phyloP scores from a whole-genome alignment of 345 rosid species.

The Hibiscus tridactylites region DNA sequence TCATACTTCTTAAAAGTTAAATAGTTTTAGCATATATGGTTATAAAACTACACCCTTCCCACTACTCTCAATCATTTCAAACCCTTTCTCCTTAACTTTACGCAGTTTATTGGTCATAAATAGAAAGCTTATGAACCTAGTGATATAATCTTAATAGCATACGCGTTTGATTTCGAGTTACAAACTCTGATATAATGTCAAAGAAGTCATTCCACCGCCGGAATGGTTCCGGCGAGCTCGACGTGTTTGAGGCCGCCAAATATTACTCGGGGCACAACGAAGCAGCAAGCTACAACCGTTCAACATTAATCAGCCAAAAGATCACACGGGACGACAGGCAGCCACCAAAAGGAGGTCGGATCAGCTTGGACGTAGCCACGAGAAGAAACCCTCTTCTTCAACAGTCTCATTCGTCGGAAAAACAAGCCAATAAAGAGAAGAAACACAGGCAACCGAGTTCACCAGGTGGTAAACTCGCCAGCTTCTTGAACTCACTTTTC shows the following conservation, averaged over 20 bases:
- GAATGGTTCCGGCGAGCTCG: slow-evolving; percentile 72
- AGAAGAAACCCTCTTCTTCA: slow-evolving; percentile 26
- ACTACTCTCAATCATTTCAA: slow-evolving; percentile 49
- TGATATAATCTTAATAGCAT: neutral
- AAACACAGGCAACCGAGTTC: slow-evolving; percentile 80
- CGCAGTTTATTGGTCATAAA: neutral
- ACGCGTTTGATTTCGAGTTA: slow-evolving; percentile 3
- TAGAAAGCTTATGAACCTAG: neutral
- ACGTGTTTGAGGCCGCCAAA: slow-evolving; percentile 78
- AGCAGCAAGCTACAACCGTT: slow-evolving; percentile 9
- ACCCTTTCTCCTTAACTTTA: slow-evolving; percentile 14
- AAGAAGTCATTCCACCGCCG: slow-evolving; percentile 43
- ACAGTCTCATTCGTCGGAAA: slow-evolving; percentile 26
- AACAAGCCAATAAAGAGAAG: slow-evolving; percentile 40
- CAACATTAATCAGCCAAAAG: slow-evolving; percentile 26
- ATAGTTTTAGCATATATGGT: neutral
- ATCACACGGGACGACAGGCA: slow-evolving; percentile 36
- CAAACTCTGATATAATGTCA: slow-evolving; percentile 33
- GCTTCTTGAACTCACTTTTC: slow-evolving; percentile 84
- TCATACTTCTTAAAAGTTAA: too few relatives aligned
- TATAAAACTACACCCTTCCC: slow-evolving; percentile 14
- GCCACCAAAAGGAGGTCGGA: slow-evolving; percentile 43
- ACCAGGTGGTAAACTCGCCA: slow-evolving; percentile 80
- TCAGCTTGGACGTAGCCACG: slow-evolving; percentile 57
- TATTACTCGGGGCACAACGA: slow-evolving; percentile 72